These are phyloP conservation scores for Leptodermis oblonga DNA, from an alignment of 257 asterid genomes.

Conservation along the genomic window DNA sequence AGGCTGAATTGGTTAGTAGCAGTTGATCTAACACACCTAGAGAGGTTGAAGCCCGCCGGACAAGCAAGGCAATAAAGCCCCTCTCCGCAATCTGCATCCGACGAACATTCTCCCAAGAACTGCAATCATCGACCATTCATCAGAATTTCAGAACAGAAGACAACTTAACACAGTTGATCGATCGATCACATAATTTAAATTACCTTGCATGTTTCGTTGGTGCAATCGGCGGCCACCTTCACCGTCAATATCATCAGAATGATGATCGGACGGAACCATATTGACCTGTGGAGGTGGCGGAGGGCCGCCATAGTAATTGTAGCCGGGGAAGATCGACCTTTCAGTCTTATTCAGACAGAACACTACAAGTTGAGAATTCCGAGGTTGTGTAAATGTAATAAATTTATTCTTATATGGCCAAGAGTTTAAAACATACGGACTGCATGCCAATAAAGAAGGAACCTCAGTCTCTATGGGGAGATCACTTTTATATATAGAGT, in stretches of 20 bases:
- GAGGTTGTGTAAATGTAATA: no score
- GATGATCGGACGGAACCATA: conserved; percentile 1
- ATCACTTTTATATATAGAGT: no score
- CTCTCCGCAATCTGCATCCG: conserved; percentile 47
- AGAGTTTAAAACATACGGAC: neutral
- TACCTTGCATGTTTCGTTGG: conserved; percentile 24
- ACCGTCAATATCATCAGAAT: conserved; percentile 1
- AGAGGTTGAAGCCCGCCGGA: conserved; percentile 37
- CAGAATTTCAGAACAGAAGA: no score
- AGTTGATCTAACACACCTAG: conserved; percentile 63
- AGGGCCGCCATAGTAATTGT: no score
- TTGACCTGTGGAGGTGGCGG: neutral
- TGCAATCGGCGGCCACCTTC: conserved; percentile 16
- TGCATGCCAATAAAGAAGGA: neutral
- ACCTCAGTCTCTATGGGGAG: no score
- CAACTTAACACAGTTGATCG: no score
- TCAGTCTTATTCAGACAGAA: no score
- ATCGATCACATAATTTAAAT: no score
- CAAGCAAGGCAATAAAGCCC: conserved; percentile 65
- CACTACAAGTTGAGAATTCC: neutral
- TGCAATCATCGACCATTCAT: no score
- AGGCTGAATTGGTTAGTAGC: conserved; percentile 61
- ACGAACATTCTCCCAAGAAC: conserved; percentile 52
- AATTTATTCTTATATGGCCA: no score
- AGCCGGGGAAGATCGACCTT: no score